Conservation (phyloP, 169 alveolate genomes). For the Eimeria zaria region DNA sequence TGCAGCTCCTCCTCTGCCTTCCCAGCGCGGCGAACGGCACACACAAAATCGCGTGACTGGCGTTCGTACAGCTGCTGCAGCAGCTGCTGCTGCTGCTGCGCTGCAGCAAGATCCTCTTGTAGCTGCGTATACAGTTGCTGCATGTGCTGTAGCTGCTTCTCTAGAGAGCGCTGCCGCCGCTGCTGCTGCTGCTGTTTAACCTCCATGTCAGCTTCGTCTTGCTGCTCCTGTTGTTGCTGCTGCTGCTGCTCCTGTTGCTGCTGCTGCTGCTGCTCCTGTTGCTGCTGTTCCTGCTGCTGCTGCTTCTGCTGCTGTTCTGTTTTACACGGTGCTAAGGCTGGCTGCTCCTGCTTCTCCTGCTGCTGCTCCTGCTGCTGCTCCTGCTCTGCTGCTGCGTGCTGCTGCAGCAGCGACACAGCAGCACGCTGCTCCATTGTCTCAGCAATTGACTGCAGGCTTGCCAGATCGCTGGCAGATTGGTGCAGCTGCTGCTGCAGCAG, state of each 20-base stretch:
- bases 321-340: too few relatives aligned
- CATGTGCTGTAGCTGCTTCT: constrained; percentile 52
- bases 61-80: constrained; percentile 68
- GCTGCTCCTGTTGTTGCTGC: constrained; percentile 34
- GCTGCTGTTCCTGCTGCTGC: not conserved
- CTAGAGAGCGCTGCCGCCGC: not conserved
- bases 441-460: constrained; percentile 35
- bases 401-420: constrained; percentile 15
- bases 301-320: not conserved
- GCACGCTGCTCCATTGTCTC: constrained; percentile 32
- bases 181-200: constrained; percentile 34
- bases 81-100: constrained; percentile 76
- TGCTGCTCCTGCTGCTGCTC: constrained; percentile 40
- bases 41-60: constrained; percentile 21
- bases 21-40: constrained; percentile 26
- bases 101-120: constrained; percentile 46
- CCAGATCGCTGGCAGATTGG: constrained; percentile 14
- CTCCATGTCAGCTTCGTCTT: not conserved
- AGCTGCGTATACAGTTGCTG: constrained; percentile 32
- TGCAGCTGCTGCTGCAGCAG: constrained; percentile 65
- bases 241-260: constrained; percentile 26
- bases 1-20: constrained; percentile 52
- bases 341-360: not conserved
- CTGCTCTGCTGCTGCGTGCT: not conserved
- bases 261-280: too few relatives aligned